Evolutionary conservation across 257 asterid genomes (phyloP).

Genomic region (Linaria vulgaris): DNA sequence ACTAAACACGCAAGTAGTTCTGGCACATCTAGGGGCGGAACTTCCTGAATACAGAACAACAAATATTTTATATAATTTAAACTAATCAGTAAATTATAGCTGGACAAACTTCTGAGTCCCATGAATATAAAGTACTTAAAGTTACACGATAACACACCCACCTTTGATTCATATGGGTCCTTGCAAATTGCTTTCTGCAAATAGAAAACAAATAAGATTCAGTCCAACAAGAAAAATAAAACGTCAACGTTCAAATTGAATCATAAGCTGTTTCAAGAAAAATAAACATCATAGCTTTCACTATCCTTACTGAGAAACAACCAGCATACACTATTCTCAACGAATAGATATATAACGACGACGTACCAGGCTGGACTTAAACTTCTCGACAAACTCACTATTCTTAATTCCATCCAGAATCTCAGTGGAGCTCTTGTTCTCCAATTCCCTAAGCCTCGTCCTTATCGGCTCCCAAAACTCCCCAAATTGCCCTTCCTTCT

Average conservation of each 20-base stretch:
- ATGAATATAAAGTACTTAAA: too few species aligned
- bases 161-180: constrained; percentile 76
- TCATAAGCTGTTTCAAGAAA: constrained; percentile 2
- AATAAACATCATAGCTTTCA: constrained; percentile 2
- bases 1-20: constrained; percentile 87
- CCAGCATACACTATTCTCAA: too few species aligned
- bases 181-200: constrained; percentile 82
- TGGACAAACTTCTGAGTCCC: not conserved
- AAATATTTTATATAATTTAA: constrained; percentile 18
- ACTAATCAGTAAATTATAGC: constrained; percentile 14
- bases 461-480: constrained; percentile 80
- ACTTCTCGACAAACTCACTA: constrained; percentile 81
- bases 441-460: constrained; percentile 76
- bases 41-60: constrained; percentile 55
- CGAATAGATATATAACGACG: constrained; percentile 16
- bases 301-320: too few species aligned
- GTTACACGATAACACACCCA: constrained; percentile 29
- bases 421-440: constrained; percentile 75
- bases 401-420: constrained; percentile 84
- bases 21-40: constrained; percentile 89
- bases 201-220: constrained; percentile 22
- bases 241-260: not conserved
- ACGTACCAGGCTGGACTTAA: constrained; percentile 89
- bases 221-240: constrained; percentile 19
- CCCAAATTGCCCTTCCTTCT: constrained; percentile 63